These are phyloP conservation scores for Exophiala alcalophila DNA, from an alignment of 2,329 filamentous ascomycete genomes.

Conservation along the genomic window DNA sequence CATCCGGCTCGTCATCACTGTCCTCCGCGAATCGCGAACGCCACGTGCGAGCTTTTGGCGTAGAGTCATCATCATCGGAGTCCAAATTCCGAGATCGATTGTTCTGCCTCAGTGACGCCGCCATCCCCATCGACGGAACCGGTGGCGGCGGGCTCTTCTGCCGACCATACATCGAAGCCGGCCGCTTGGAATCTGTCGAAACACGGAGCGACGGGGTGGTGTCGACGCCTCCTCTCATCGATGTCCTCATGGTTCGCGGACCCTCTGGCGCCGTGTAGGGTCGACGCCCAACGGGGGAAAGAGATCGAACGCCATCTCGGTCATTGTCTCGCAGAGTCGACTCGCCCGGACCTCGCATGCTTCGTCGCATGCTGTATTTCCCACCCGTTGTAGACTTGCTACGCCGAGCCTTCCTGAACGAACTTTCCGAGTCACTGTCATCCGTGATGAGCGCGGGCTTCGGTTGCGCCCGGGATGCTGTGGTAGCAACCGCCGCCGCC, in stretches of 20 bases:
- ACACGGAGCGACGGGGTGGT: slow-evolving; percentile 30
- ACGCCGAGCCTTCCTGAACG: slow-evolving; percentile 67
- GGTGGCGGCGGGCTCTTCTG: slow-evolving; percentile 32
- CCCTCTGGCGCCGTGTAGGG: slow-evolving; percentile 44
- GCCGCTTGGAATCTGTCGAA: slow-evolving; percentile 33
- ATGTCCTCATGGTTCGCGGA: slow-evolving; percentile 44
- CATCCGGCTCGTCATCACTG: slow-evolving; percentile 65
- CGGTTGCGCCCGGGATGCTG: slow-evolving; percentile 7
- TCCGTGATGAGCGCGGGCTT: slow-evolving; percentile 41
- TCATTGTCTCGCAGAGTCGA: slow-evolving; percentile 48
- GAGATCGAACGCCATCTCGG: slow-evolving; percentile 61
- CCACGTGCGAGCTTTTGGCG: slow-evolving; percentile 39
- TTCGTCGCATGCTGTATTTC: slow-evolving; percentile 63
- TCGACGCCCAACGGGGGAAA: slow-evolving; percentile 61
- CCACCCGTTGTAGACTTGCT: slow-evolving; percentile 41
- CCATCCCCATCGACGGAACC: slow-evolving; percentile 35
- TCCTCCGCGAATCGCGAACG: slow-evolving; percentile 67
- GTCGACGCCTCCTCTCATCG: slow-evolving; percentile 51
- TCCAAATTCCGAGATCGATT: slow-evolving; percentile 54
- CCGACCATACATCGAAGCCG: slow-evolving; percentile 40
- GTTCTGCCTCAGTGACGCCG: slow-evolving; percentile 16
- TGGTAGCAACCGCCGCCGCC: slow-evolving; percentile 6
- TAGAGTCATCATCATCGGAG: slow-evolving; percentile 61
- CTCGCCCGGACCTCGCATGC: slow-evolving; percentile 60
- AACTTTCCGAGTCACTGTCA: slow-evolving; percentile 68